phyloP scores from a whole-genome alignment of 441 rosid species.

The Macaranga tanarius region DNA sequence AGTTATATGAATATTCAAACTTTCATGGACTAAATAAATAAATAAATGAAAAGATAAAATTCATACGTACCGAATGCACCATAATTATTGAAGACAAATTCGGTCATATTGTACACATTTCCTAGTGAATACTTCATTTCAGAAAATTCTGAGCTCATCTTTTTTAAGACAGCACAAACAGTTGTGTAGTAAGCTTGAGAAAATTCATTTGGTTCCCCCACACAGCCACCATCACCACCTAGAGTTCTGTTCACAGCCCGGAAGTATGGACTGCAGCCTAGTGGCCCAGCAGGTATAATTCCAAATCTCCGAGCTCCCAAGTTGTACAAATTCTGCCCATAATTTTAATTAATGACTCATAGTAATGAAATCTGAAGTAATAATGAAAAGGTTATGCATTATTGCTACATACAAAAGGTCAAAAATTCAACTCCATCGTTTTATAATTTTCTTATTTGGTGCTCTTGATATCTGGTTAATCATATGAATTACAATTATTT shows the following conservation, averaged over 20 bases:
- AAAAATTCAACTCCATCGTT: too few relatives aligned
- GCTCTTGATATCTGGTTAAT: too few relatives aligned
- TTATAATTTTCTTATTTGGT: too few relatives aligned
- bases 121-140: conserved; percentile 37
- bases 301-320: conserved; percentile 35
- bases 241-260: conserved; percentile 8
- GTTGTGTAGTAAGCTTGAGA: conserved; percentile 24
- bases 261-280: conserved; percentile 35
- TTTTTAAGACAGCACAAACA: conserved; percentile 4
- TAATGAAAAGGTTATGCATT: too few relatives aligned
- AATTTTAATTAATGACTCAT: not conserved
- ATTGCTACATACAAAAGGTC: too few relatives aligned
- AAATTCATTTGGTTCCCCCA: conserved; percentile 17
- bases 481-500: too few relatives aligned
- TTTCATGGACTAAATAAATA: too few relatives aligned
- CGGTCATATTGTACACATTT: conserved; percentile 28
- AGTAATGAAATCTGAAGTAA: too few relatives aligned
- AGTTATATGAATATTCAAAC: too few relatives aligned
- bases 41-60: not conserved
- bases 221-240: conserved; percentile 18
- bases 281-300: conserved; percentile 21
- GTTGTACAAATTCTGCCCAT: conserved; percentile 26
- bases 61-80: conserved; percentile 14
- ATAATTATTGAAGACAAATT: conserved; percentile 17
- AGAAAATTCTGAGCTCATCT: conserved; percentile 8